Base-by-base conservation (phyloP, 2,329 filamentous ascomycete genomes). In the Daldinia eschscholtzii region DNA sequence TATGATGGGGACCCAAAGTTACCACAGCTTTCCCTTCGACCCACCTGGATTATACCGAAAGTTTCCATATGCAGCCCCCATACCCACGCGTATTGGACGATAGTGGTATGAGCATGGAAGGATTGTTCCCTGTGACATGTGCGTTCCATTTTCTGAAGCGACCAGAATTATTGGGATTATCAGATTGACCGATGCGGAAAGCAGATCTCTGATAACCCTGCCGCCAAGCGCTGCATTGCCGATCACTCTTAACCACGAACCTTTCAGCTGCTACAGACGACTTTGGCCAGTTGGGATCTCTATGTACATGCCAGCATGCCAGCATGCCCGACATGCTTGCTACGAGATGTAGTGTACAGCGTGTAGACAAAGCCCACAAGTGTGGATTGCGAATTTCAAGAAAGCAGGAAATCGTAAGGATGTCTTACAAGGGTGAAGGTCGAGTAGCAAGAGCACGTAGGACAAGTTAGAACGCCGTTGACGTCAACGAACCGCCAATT, bases 101-200 rank as follows among this genome's bases (percentile, higher is more conserved):
- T 41, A 23, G 57, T 33, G 42, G 28, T 50, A 30, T 69, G 42
- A 57, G 48, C 13, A 41, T 58, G 37, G 57, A 59, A 57, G 44
- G 58, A 52, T 33, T 28, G 26, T 50, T 23, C 15, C 42, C 50
- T 57, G 39, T 18, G 46, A 44, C 57, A 37, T 41, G 57, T 52
- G 42, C 57, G 41, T 65, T 62, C 35, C 61, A 64, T 41, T 53
- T 59, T 57, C 44, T 58, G 20, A 57, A 68, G 60, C 33, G 56
- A 65, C 23, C 35, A 65, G 52, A 66, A 66, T 41, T 61, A 55
- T 66, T 66, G 48, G 63, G 63, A 63, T 66, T 71, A 68, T 64
- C 66, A 70, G 56, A 70, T 70, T 37, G 61, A 72, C 67, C 57
- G 70, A 72, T 70, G 55, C 15, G 70, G 70, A 65, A 70, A 70